Evolutionary conservation across 163 green algal genomes (phyloP).

Genomic region (Volvox carteri): DNA sequence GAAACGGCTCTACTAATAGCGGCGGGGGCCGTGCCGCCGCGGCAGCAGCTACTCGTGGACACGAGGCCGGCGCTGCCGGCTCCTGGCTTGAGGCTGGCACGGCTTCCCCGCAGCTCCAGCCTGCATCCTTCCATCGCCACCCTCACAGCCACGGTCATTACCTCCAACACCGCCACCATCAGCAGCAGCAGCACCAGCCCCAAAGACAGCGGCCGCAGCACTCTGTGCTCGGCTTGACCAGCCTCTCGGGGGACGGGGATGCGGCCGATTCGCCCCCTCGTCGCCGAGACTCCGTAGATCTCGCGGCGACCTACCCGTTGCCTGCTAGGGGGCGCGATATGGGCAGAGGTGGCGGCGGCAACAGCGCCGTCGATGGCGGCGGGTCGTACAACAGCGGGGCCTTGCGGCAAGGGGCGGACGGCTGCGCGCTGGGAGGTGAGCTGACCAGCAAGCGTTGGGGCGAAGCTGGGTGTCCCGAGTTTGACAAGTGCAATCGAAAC

Average conservation of each 20-base stretch:
- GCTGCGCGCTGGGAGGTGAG: neutral
- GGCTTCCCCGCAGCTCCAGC: neutral
- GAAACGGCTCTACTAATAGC: neutral
- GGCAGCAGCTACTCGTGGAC: too few species aligned
- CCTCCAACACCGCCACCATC: neutral
- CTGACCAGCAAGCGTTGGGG: too few species aligned
- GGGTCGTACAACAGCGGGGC: neutral
- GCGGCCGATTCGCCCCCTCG: neutral
- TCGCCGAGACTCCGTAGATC: neutral
- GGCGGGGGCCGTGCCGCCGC: neutral
- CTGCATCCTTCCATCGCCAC: neutral
- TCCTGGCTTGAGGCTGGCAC: neutral
- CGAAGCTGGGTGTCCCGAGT: too few species aligned
- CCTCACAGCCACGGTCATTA: neutral
- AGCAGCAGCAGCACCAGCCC: neutral
- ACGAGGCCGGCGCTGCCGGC: neutral
- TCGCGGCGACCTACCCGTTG: neutral
- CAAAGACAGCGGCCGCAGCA: neutral
- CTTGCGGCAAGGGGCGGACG: neutral
- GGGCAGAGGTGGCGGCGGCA: neutral
- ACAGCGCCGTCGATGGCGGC: neutral
- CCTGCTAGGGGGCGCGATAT: neutral
- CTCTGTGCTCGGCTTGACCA: neutral
- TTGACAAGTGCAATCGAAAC: too few species aligned
- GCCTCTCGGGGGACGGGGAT: neutral